Evolutionary conservation across 1,284 basidiomycete genomes (phyloP).

Genomic region (Ceratobasidium sp.): DNA sequence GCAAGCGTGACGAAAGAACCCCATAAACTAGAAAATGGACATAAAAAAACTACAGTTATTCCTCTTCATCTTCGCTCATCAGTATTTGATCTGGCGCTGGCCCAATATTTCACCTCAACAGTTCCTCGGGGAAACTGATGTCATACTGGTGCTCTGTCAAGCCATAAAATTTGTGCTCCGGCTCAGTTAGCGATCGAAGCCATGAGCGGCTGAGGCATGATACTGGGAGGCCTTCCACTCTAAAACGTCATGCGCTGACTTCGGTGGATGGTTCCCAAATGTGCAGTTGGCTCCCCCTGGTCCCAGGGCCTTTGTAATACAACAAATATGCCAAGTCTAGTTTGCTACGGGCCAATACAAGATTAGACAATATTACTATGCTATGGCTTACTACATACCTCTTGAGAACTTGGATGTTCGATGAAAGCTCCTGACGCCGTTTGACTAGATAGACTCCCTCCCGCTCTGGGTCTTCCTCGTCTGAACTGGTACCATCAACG

Average conservation of each 20-base stretch:
- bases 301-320: neutral
- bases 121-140: neutral
- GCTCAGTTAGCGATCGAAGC: neutral
- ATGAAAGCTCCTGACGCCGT: neutral
- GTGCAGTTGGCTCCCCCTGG: constrained; percentile 6
- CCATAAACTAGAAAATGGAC: too few species aligned
- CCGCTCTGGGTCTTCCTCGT: neutral
- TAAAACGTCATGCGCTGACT: neutral
- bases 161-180: neutral
- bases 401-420: neutral
- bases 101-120: neutral
- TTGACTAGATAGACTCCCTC: neutral
- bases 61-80: neutral
- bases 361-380: neutral
- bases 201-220: neutral
- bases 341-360: neutral
- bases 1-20: too few species aligned
- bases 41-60: too few species aligned
- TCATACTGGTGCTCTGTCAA: neutral
- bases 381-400: neutral
- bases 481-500: neutral
- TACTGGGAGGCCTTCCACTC: neutral
- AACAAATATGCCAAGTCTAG: neutral
- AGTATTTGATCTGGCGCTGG: neutral
- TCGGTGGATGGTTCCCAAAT: neutral